Conservation (phyloP, 2,329 filamentous ascomycete genomes). For the Pestalotiopsis sp. region DNA sequence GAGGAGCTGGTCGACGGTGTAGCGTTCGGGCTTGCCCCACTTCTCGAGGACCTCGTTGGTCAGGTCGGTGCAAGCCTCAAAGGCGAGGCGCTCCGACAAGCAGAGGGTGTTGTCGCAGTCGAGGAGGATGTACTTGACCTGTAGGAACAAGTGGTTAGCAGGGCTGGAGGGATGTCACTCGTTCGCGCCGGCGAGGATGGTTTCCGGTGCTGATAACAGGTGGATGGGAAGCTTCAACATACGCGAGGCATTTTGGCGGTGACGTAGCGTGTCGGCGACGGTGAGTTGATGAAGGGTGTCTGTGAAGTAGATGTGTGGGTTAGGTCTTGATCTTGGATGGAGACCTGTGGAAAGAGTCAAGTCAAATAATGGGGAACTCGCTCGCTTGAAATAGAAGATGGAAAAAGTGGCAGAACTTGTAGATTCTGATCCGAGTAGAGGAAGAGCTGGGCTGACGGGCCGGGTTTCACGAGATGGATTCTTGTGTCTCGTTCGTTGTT, state of each 20-base stretch:
- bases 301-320: neutral
- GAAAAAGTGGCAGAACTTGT: neutral
- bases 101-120: slow-evolving; percentile 76
- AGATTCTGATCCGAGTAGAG: neutral
- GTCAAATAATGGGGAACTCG: neutral
- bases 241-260: slow-evolving; percentile 35
- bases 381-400: neutral
- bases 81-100: slow-evolving; percentile 74
- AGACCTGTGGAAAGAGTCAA: neutral
- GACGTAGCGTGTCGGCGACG: neutral
- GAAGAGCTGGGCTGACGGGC: neutral
- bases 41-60: slow-evolving; percentile 73
- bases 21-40: slow-evolving; percentile 61
- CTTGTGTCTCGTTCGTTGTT: neutral
- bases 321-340: neutral
- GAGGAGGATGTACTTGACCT: slow-evolving; percentile 65
- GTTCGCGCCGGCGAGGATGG: neutral
- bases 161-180: neutral
- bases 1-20: slow-evolving; percentile 70
- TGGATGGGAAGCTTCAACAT: slow-evolving; percentile 20
- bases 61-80: slow-evolving; percentile 75
- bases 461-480: neutral
- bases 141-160: slow-evolving; percentile 11
- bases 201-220: neutral
- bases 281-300: neutral